Evolutionary conservation across 2,329 filamentous ascomycete species (phyloP).

Genomic region (Fusarium sp.): DNA sequence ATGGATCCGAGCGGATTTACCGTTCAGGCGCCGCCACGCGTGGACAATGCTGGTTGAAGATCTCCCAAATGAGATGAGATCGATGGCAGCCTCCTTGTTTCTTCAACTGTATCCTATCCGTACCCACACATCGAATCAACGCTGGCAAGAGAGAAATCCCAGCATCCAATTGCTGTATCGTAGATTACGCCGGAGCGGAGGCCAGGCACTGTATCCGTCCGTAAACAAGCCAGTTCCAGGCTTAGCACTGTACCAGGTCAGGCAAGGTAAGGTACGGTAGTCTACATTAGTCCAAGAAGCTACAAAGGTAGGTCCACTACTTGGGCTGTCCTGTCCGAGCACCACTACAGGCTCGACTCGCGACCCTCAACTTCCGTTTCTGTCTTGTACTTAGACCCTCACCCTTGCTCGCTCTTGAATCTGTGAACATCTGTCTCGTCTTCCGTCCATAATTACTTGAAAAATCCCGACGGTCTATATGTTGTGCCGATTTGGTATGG

Average conservation of each 20-base stretch:
- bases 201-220: neutral
- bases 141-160: neutral
- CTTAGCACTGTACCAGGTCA: neutral
- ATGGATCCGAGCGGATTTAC: constrained; percentile 10
- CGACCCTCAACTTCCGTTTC: constrained; percentile 30
- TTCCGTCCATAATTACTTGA: constrained; percentile 8
- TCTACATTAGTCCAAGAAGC: neutral
- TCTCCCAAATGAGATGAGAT: constrained; percentile 21
- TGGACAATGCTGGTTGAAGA: constrained; percentile 31
- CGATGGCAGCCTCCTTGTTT: constrained; percentile 9
- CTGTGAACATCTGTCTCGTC: constrained; percentile 8
- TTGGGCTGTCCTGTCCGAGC: constrained; percentile 36
- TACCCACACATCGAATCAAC: constrained; percentile 14
- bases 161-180: neutral
- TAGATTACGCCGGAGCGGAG: neutral
- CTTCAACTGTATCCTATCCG: neutral
- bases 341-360: neutral
- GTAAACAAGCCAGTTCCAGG: neutral
- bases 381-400: constrained; percentile 19
- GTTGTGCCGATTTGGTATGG: constrained; percentile 5
- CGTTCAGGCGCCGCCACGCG: neutral
- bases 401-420: constrained; percentile 21
- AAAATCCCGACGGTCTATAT: constrained; percentile 6
- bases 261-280: neutral
- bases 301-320: constrained; percentile 39